Conservation (phyloP, 345 rosid species). For the Gossypium rotundifolium region DNA sequence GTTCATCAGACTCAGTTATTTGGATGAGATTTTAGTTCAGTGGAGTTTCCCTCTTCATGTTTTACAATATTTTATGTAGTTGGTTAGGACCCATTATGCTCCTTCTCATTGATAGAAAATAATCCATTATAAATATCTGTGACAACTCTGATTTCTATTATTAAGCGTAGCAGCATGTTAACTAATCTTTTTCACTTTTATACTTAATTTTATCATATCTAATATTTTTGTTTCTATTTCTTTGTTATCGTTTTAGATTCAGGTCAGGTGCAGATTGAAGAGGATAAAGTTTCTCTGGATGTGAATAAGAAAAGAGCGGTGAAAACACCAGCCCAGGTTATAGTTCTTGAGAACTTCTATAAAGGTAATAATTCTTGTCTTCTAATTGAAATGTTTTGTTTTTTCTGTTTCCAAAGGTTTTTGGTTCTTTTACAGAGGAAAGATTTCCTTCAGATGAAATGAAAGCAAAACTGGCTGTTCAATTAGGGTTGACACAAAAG, state of each 20-base stretch:
- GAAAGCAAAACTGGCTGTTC: constrained; percentile 62
- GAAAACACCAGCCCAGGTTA: constrained; percentile 73
- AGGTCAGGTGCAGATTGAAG: constrained; percentile 50
- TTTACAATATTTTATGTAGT: not conserved
- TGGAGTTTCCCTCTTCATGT: not conserved
- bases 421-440: constrained; percentile 41
- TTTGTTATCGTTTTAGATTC: constrained; percentile 38
- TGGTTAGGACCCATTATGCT: not conserved
- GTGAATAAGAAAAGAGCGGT: constrained; percentile 50
- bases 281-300: constrained; percentile 53
- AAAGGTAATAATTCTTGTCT: constrained; percentile 42
- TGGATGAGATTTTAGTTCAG: not conserved
- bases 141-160: not conserved
- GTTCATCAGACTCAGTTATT: not conserved
- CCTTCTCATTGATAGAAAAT: not conserved
- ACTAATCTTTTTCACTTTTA: not conserved
- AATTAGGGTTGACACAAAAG: constrained; percentile 77
- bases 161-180: not conserved
- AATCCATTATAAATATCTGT: not conserved
- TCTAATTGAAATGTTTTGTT: constrained; percentile 11
- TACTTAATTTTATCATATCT: not conserved
- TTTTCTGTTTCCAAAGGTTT: constrained; percentile 11
- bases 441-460: constrained; percentile 79
- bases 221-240: not conserved
- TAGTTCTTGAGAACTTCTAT: constrained; percentile 70